A percentile compares a stretch with the other conserved stretches of the same genome.
Evolutionary conservation across 2,329 filamentous ascomycete species (phyloP).

Genomic region (Calycina marina): DNA sequence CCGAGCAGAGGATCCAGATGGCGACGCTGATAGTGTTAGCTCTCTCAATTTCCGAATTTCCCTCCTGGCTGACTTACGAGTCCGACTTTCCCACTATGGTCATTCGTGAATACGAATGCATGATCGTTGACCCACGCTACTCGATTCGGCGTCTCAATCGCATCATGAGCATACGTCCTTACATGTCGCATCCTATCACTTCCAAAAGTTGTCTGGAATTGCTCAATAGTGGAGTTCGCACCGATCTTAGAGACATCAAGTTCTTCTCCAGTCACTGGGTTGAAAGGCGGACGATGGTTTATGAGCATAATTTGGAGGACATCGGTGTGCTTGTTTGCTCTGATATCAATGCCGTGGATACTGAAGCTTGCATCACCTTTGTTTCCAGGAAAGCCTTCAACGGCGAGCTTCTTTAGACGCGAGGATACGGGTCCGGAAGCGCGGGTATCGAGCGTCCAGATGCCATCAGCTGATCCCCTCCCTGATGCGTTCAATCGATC

Average conservation of each 20-base stretch:
- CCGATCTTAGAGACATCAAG: constrained; percentile 21
- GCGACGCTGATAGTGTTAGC: constrained; percentile 11
- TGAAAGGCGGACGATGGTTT: constrained; percentile 23
- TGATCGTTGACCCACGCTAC: constrained; percentile 22
- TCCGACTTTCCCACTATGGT: constrained; percentile 22
- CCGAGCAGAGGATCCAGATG: constrained; percentile 17
- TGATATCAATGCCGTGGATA: constrained; percentile 23
- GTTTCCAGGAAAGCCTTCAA: constrained; percentile 13
- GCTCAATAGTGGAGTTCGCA: constrained; percentile 25
- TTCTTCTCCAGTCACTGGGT: constrained; percentile 19
- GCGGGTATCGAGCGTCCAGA: constrained; percentile 18
- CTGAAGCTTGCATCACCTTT: constrained; percentile 19
- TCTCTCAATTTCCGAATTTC: neutral
- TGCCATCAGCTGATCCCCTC: constrained; percentile 12
- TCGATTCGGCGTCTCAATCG: constrained; percentile 24
- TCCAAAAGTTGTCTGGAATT: constrained; percentile 19
- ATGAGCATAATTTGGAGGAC: constrained; percentile 21
- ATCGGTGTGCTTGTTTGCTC: constrained; percentile 12
- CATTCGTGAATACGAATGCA: constrained; percentile 25
- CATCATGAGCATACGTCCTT: constrained; percentile 19
- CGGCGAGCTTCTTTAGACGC: constrained; percentile 12
- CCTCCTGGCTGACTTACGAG: constrained; percentile 11
- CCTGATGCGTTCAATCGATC: constrained; percentile 14
- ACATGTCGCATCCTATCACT: constrained; percentile 20
- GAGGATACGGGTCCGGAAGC: constrained; percentile 11